Conservation (phyloP, 306 rosid species). For the Citrullus colocynthis region DNA sequence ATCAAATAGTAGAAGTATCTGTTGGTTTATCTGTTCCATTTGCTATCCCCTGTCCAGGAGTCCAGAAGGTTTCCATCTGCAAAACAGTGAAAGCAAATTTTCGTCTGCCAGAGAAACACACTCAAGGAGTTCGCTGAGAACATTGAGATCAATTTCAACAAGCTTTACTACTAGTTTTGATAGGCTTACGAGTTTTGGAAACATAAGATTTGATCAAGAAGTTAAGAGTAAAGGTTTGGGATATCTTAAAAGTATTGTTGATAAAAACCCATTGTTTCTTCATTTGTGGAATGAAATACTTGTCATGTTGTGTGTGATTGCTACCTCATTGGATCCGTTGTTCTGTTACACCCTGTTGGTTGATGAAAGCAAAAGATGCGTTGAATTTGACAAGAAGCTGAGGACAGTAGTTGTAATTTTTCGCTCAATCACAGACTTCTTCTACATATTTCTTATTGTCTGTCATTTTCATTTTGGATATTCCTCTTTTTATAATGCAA, state of each 20-base stretch:
- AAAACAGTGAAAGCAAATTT: background rate
- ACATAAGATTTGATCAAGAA: background rate
- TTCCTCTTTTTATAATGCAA: background rate
- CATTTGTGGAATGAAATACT: slow-evolving; percentile 2
- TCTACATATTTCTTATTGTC: background rate
- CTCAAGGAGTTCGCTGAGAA: background rate
- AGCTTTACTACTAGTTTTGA: background rate
- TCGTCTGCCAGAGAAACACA: background rate
- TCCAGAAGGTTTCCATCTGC: background rate
- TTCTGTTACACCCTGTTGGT: background rate
- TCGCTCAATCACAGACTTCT: slow-evolving; percentile 6
- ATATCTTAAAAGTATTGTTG: background rate
- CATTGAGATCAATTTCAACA: background rate
- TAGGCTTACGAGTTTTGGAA: background rate
- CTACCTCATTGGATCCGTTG: slow-evolving; percentile 7
- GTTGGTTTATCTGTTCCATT: background rate
- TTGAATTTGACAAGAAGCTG: slow-evolving; percentile 3
- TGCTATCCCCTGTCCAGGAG: background rate
- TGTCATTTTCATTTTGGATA: background rate
- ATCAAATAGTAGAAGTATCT: background rate
- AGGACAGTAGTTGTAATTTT: background rate
- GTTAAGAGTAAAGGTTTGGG: background rate
- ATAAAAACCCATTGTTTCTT: background rate
- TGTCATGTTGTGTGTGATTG: slow-evolving; percentile 2
- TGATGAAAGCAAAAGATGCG: background rate